Conservation (phyloP, 768 basidiomycete species). For the Strobilomyces dryophilus region DNA sequence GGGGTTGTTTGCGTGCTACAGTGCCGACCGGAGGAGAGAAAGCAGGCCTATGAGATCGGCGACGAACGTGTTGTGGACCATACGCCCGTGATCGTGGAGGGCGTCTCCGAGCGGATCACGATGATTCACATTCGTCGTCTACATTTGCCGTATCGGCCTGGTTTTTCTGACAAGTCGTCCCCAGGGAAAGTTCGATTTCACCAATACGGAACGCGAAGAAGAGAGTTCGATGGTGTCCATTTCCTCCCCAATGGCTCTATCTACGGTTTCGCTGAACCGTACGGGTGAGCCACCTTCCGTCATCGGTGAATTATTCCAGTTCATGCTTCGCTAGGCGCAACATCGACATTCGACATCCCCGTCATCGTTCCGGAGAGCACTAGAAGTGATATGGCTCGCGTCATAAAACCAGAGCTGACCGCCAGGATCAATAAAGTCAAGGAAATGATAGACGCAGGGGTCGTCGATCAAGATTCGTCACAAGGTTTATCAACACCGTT, state of each 20-base stretch:
- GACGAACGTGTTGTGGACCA: conserved; percentile 59
- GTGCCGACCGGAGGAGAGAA: not conserved
- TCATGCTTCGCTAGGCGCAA: conserved; percentile 36
- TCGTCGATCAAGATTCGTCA: conserved; percentile 50
- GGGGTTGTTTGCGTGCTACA: not conserved
- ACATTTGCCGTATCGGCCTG: not conserved
- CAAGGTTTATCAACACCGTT: conserved; percentile 23
- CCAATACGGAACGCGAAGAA: conserved; percentile 45
- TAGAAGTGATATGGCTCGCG: conserved; percentile 54
- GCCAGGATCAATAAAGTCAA: conserved; percentile 56
- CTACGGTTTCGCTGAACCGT: conserved; percentile 66
- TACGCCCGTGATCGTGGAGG: conserved; percentile 34
- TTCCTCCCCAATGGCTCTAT: conserved; percentile 69
- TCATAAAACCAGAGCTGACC: conserved; percentile 57
- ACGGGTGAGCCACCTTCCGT: conserved; percentile 42
- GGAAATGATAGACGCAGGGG: conserved; percentile 61
- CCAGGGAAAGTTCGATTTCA: conserved; percentile 73
- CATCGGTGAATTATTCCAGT: not conserved
- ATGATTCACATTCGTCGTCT: conserved; percentile 75
- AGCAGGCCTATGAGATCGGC: conserved; percentile 30
- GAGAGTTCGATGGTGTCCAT: conserved; percentile 80
- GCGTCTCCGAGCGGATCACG: conserved; percentile 44
- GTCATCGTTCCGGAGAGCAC: conserved; percentile 54
- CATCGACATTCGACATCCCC: conserved; percentile 68
- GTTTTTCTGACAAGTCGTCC: not conserved